Base-by-base conservation (phyloP, 257 asterid species). In the Mitragyna speciosa region DNA sequence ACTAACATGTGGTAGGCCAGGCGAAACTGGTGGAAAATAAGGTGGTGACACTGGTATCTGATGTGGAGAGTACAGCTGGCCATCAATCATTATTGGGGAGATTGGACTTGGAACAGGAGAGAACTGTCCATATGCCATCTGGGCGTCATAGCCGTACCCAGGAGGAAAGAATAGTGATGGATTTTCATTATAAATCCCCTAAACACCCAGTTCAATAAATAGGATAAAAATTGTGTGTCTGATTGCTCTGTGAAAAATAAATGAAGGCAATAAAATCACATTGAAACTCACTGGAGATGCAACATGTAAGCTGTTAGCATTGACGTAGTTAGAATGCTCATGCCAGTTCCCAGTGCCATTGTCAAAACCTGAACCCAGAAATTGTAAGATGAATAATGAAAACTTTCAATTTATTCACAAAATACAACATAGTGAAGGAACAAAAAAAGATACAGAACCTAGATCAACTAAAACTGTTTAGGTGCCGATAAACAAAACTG, bases 161-260 rank as follows among this genome's bases (percentile, higher is more conserved):
- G 97, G 91, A 81, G 95, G 95, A 77, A 83, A 91, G 84, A 87
- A 89, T 81, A 90, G 80, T 15, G 98, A 87, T 41, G 95, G 83
- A 83, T 88, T 92, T 26, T 96, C 99, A 79, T 92, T 96, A 94
- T 90, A 94, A 95, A 94, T 89, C 76, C 88, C 97, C 99, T 96
- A 85, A 80, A 61, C 78, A 80, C 39, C 47, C 26, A 64, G 66
- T 54, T 56, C 36, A 11, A 67, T 33, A 8, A 47, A 22, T 8
- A 36, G 48, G 78, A 41, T 31, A 81, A 78, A 76, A 70, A 14
- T 36, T 17, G 49, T 7, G 41, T 26, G 70, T 28, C 22, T 43
- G 12, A 33, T 48, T 66, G 75, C 51, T 54, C 7, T 22, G 41
- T 6, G 39, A 33, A 77, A 5, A 26, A 64, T 41, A 11, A 14